Evolutionary conservation across 257 asterid species (phyloP).

Genomic region (Solanum dulcamara): DNA sequence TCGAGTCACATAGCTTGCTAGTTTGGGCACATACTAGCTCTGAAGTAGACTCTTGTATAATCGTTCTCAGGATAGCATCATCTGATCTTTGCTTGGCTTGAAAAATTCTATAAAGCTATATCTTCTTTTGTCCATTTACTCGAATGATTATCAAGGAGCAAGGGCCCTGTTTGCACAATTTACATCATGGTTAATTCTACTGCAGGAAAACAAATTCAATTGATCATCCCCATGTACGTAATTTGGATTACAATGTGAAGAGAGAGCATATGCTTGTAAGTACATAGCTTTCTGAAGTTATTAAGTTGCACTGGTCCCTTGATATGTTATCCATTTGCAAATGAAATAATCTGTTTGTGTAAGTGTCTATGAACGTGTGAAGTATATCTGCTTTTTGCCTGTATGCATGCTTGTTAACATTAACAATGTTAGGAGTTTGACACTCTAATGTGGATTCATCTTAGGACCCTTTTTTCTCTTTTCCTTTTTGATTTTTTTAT

Average conservation of each 20-base stretch:
- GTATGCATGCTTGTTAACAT: not conserved
- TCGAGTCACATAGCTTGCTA: not conserved
- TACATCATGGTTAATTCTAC: slow-evolving; percentile 3
- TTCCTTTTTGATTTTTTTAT: not conserved
- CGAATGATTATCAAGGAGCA: not conserved
- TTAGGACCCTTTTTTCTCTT: not conserved
- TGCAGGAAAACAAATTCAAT: slow-evolving; percentile 77
- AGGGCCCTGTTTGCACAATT: slow-evolving; percentile 1
- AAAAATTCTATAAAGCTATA: not conserved
- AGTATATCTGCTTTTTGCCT: not conserved
- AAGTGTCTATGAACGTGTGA: not conserved
- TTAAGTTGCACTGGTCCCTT: not conserved
- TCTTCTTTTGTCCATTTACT: not conserved
- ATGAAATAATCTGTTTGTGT: not conserved
- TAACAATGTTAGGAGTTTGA: not conserved
- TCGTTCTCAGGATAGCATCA: not conserved
- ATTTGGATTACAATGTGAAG: slow-evolving; percentile 78
- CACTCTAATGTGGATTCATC: not conserved
- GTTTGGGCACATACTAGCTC: not conserved
- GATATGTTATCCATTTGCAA: not conserved
- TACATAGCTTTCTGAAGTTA: slow-evolving; percentile 6
- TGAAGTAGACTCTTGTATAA: not conserved
- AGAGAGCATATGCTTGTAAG: slow-evolving; percentile 84
- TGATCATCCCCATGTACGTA: slow-evolving; percentile 71
- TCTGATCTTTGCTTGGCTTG: not conserved